Base-by-base conservation (phyloP, 2,329 filamentous ascomycete genomes). In the Exophiala sideris region DNA sequence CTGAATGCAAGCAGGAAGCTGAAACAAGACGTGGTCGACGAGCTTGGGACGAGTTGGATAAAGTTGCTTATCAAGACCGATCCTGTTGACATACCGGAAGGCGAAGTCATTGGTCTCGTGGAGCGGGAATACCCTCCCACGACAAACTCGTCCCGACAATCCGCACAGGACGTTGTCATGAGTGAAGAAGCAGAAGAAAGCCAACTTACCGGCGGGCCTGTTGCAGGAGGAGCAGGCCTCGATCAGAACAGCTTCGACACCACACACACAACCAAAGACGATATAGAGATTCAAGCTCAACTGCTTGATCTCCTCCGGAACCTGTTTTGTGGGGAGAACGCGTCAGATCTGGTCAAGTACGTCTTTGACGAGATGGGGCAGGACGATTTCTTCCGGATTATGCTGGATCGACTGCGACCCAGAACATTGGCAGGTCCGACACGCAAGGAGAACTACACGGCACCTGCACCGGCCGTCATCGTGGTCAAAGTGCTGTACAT, bases 241-340 rank as follows among this genome's bases (percentile, higher is more conserved):
- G 85, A 88, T 48, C 77, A 80, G 11, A 89, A 94, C 66, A 73
- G 88, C 58, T 81, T 85, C 18, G 76, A 79, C 20, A 55, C 49
- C 18, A 79, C 84, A 29, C 85, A 85, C 66, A 83, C 86, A 14
- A 82, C 86, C 48, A 85, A 85, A 61, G 88, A 96, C 61, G 89
- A 95, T 61, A 78, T 91, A 35, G 85, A 86, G 2, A 88, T 96
- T 24, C 92, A 97, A 71, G 90, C 96, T 67, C 91, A 97, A 71
- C 89, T 87, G 0, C 81, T 97, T 14, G 87, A 95, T 64, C 87
- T 97, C 63, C 83, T 99, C 58, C 83, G 92, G 50, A 99, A 99
- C 70, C 77, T 97, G 32, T 88, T 96, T 61, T 87, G 86, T 53
- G 83, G 85, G 56, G 75, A 70, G 62, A 82, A 70, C 62, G 78